Conservation (phyloP, 176 grass and related monocot species). For the Raddia distichophylla region DNA sequence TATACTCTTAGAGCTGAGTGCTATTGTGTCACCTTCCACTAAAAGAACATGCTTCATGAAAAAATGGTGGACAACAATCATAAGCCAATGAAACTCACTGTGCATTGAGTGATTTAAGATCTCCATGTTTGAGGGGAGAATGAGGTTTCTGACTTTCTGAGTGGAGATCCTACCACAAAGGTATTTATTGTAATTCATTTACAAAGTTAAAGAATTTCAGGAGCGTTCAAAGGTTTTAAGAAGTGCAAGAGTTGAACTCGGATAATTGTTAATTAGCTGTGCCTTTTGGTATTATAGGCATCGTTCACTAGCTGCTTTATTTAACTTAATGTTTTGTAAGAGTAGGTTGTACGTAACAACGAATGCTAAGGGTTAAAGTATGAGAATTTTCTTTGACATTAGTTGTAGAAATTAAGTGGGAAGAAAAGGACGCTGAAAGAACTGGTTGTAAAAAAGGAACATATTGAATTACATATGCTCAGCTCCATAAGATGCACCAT, state of each 20-base stretch:
- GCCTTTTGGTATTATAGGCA: background rate
- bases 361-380: background rate
- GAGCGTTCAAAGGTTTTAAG: background rate
- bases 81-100: background rate
- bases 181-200: slow-evolving; percentile 1
- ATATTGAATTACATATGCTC: background rate
- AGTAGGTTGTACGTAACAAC: background rate
- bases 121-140: background rate
- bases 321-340: background rate
- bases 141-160: background rate
- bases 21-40: slow-evolving; percentile 32
- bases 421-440: background rate
- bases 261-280: background rate
- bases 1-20: background rate
- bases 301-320: background rate
- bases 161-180: background rate
- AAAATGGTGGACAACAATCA: background rate
- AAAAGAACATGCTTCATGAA: background rate
- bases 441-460: background rate
- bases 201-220: background rate
- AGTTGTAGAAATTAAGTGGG: background rate
- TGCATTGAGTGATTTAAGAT: background rate
- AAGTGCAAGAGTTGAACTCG: background rate
- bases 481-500: background rate
- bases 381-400: background rate